Base-by-base conservation (phyloP, 2,329 filamentous ascomycete genomes). In the Botrytis elliptica region DNA sequence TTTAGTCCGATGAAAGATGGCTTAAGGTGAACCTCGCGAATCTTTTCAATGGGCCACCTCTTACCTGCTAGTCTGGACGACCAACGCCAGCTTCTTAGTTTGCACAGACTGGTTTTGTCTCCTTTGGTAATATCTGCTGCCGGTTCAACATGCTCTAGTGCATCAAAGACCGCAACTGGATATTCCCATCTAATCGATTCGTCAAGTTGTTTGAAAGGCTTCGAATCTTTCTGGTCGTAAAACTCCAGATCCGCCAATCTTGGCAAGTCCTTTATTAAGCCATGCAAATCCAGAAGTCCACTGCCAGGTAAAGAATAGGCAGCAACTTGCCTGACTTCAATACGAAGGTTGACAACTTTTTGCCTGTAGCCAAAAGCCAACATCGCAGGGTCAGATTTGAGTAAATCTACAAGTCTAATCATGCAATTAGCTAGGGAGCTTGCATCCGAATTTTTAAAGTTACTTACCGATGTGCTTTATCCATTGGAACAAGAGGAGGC, bases 231-330 rank as follows among this genome's bases (percentile, higher is more conserved):
- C 18, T 87, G 87, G 77, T 95, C 92, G 75, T 90, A 91, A 25
- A 97, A 86, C 73, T 94, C 89, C 46, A 98, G 82, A 67, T 91
- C 87, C 70, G 87, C 87, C 25, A 97, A 85, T 66, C 89, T 89
- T 0, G 91, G 90, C 9, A 94, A 86, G 64, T 88, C 85, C 59
- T 85, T 84, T 33, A 97, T 84, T 68, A 97, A 82, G 40, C 84
- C 82, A 57, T 84, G 81, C 33, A 93, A 80, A 74, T 90, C 86
- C 73, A 90, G 84, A 36, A 88, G 86, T 18, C 86, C 87, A 60
- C 85, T 83, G 3, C 85, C 84, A 20, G 84, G 85, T 79, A 86
- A 86, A 70, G 85, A 86, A 77, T 88, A 87, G 59, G 85, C 83
- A 69, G 89, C 85, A 74, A 83, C 87, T 77, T 81, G 87, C n/a